These are phyloP conservation scores for Fusarium compactum DNA, from an alignment of 2,329 filamentous ascomycete species.

Conservation along the genomic window DNA sequence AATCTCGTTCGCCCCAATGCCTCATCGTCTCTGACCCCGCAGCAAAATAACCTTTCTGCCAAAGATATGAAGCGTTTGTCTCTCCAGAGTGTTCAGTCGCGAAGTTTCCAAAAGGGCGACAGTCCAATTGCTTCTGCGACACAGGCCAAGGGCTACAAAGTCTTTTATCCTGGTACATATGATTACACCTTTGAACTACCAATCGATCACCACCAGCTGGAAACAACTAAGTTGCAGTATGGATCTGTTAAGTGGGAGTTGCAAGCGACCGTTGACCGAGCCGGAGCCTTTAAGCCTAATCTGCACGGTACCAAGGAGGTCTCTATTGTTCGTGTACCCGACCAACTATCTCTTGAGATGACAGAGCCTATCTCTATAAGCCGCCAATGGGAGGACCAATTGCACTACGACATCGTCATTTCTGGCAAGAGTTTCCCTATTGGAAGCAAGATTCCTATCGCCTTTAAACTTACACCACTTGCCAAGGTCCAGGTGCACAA, in stretches of 20 bases:
- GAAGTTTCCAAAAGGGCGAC: constrained; percentile 87
- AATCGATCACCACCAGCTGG: constrained; percentile 87
- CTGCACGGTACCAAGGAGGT: constrained; percentile 86
- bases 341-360: constrained; percentile 89
- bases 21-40: constrained; percentile 39
- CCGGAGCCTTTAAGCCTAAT: constrained; percentile 91
- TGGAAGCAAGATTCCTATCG: constrained; percentile 88
- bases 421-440: constrained; percentile 95
- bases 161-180: constrained; percentile 80
- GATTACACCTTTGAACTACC: constrained; percentile 85
- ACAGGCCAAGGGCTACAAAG: constrained; percentile 80
- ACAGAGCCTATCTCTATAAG: constrained; percentile 95
- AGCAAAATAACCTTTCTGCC: constrained; percentile 50
- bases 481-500: constrained; percentile 95
- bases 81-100: constrained; percentile 81
- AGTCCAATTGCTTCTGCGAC: constrained; percentile 70
- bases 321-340: constrained; percentile 83
- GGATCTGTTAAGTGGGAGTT: constrained; percentile 90
- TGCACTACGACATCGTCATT: constrained; percentile 96
- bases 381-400: constrained; percentile 92
- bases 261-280: constrained; percentile 85
- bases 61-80: constrained; percentile 76
- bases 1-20: constrained; percentile 46
- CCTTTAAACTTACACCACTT: constrained; percentile 91
- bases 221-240: constrained; percentile 88